Evolutionary conservation across 1,284 basidiomycete genomes (phyloP), one percentile per base, ranked within the genome.

Genomic region (Agaricales sp.): DNA sequence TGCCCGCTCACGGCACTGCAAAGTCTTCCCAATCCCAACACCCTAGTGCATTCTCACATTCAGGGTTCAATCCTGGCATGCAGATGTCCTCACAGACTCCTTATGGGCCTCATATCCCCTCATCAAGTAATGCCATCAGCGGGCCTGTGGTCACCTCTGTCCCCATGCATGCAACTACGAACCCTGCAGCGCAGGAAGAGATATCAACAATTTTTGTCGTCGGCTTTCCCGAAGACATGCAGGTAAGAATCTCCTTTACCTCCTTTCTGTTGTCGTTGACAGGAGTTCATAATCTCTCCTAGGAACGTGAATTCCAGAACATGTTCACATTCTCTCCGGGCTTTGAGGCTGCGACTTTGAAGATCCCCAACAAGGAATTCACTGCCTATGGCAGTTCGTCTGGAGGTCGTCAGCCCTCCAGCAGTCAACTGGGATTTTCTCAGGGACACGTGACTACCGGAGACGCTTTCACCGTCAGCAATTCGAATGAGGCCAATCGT

Each of bases 161-260:
- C 3, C 59, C 57, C 19, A 61, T 53, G 46, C 61, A 47, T 18
- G 35, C 20, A 38, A 41, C 43, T 13, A 43, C 46, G 12, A 22
- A 38, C 11, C 46, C 45, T 24, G 22, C 45, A 25, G 45, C 54
- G 20, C 80, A 85, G 52, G 93, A 97, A 62, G 93, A 97, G 58
- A 97, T 98, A 52, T 94, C 90, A 18, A 99, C 95, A 2, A 95
- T 99, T 54, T 99, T 99, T 59, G 94, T 99, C 1, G 95, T 98
- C 23, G 95, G 95, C 0, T 99, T 99, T 65, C 95, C 95, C 2
- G 96, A 99, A 55, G 95, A 99, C 62, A 98, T 99, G 89, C 85
- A 88, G 75, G 93, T 90, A 60, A 57, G 87, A 77, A 22, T 20
- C 52, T 45, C 60, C 45, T 48, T n/a, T n/a, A n/a, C n/a, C n/a